These are phyloP conservation scores for Castanospermum australe DNA, from an alignment of 306 rosid genomes.

Conservation along the genomic window DNA sequence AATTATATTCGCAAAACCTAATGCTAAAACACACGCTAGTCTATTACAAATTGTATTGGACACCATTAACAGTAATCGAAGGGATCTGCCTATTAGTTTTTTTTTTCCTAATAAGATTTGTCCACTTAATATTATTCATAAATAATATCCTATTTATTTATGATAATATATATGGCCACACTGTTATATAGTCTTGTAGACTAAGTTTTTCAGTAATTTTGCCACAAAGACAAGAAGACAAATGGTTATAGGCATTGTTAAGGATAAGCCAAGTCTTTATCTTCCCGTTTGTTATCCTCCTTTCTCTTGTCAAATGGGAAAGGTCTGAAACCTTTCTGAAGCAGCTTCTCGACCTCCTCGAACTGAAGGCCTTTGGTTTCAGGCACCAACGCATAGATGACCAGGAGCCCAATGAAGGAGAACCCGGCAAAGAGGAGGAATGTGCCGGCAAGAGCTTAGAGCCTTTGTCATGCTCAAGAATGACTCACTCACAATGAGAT, in stretches of 20 bases:
- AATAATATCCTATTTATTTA: not conserved
- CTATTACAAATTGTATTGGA: not conserved
- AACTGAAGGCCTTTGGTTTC: slow-evolving; percentile 72
- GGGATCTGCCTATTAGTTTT: not conserved
- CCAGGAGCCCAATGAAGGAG: slow-evolving; percentile 54
- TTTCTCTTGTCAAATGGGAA: slow-evolving; percentile 26
- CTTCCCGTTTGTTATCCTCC: not conserved
- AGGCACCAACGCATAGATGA: slow-evolving; percentile 52
- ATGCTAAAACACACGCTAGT: no score
- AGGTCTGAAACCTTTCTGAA: slow-evolving; percentile 45
- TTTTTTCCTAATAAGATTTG: not conserved
- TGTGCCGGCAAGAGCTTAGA: slow-evolving; percentile 62
- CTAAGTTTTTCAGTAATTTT: not conserved
- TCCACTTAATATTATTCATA: not conserved
- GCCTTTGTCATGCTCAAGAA: slow-evolving; percentile 59
- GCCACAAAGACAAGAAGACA: not conserved
- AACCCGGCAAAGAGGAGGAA: slow-evolving; percentile 73
- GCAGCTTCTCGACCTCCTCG: slow-evolving; percentile 69
- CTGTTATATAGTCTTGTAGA: not conserved
- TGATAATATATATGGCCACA: not conserved
- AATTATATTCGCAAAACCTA: no score
- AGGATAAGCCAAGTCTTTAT: slow-evolving; percentile 1
- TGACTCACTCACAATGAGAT: slow-evolving; percentile 69
- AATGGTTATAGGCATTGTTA: not conserved
- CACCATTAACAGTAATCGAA: not conserved